phyloP scores from a whole-genome alignment of 768 basidiomycete species.

The Cystobasidium ongulense region DNA sequence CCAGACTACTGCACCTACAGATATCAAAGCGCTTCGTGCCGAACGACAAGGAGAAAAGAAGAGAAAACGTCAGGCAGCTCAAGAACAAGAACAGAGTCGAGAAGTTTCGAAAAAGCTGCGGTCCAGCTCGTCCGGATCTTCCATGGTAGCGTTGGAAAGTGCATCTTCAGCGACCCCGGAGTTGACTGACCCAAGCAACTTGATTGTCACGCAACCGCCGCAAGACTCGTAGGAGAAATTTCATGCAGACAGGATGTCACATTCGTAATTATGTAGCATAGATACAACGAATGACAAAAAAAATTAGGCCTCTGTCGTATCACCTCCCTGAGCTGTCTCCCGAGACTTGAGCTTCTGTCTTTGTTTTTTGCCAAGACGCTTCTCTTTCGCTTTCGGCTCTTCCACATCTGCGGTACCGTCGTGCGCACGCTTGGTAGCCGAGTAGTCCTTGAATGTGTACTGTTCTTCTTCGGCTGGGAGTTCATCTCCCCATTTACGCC shows the following conservation, averaged over 20 bases:
- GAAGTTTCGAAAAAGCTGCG: not conserved
- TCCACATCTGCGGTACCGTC: not conserved
- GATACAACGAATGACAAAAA: not conserved
- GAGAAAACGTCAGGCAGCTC: not conserved
- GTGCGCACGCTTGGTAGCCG: constrained; percentile 35
- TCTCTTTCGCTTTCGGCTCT: constrained; percentile 29
- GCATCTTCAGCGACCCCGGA: not conserved
- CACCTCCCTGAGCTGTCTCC: not conserved
- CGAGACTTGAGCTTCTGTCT: constrained; percentile 15
- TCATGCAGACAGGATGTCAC: no score
- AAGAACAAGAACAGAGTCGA: not conserved
- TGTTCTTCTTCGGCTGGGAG: constrained; percentile 37
- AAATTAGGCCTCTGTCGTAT: not conserved
- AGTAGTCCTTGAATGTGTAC: constrained; percentile 43
- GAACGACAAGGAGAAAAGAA: not conserved
- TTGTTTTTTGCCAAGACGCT: constrained; percentile 33
- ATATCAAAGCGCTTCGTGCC: not conserved
- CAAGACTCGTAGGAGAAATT: not conserved
- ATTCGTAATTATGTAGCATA: not conserved
- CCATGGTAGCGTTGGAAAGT: not conserved
- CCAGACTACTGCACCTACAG: not conserved
- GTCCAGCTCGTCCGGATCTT: not conserved
- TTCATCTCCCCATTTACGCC: constrained; percentile 46
- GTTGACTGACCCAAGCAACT: not conserved
- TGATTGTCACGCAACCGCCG: not conserved